Evolutionary conservation across 805 yeast genomes (phyloP), one percentile per base, ranked within the genome.

Genomic region (Cyberlindnera lachancei): DNA sequence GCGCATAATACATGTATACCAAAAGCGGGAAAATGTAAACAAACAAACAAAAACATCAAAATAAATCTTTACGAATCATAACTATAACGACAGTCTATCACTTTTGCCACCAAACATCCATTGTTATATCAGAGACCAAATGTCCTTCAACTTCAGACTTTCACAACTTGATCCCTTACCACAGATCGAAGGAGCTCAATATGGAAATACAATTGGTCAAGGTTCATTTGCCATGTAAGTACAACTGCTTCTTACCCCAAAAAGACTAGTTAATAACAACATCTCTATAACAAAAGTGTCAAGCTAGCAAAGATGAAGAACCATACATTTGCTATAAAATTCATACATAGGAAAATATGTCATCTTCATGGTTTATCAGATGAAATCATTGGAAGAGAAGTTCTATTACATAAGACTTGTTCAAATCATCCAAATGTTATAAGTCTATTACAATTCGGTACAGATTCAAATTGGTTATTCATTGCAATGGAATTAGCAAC

Each of bases 401-500:
- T 73, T 2, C 48, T 63, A 11, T 58, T 79, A n/a, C 88, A 80
- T 36, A 66, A 69, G 30, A 66, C 59, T 23, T 75, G 83, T 45
- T 59, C 68, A 4, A 58, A 63, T 3, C 85, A 79, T 49, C 73
- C 69, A 13, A 79, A 81, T 46, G 66, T 81, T 11, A 67, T 80
- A 24, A 64, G 63, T 35, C 59, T 78, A 29, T 54, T 66, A 15
- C 75, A 69, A 44, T 69, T 72, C 39, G 77, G 75, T 6, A 65
- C 70, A 4, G 71, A 75, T 37, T 49, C 54, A 2, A 66, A 65
- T 28, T 81, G 79, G 72, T 56, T 73, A 23, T 80, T 80, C 73
- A 64, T 81, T 37, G 72, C 72, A 4, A 58, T 81, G 66, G 88
- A 81, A 45, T 57, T 75, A 36, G 85, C 86, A 1, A 66, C 67